A percentile compares a stretch with the other conserved stretches of the same genome.
These are phyloP conservation scores for Rhytidhysteron rufulum DNA, from an alignment of 2,329 filamentous ascomycete species.

Conservation along the genomic window DNA sequence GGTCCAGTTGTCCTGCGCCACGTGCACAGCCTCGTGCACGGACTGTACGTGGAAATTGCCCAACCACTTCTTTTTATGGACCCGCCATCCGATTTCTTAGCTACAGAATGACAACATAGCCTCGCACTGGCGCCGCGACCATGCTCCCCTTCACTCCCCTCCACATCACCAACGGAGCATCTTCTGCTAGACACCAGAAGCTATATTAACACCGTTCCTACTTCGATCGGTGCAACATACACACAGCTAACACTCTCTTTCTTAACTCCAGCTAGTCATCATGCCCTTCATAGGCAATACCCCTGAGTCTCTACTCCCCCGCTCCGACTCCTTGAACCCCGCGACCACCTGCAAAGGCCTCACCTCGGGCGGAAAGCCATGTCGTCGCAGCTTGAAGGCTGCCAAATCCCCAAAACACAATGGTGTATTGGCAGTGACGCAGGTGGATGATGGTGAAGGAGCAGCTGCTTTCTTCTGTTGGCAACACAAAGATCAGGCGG, in stretches of 20 bases:
- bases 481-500: conserved; percentile 90
- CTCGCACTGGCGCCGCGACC: background rate
- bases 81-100: too few relatives aligned
- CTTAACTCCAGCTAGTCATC: background rate
- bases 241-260: background rate
- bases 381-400: conserved; percentile 66
- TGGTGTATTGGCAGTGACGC: conserved; percentile 40
- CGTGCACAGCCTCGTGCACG: too few relatives aligned
- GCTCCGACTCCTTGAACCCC: conserved; percentile 81
- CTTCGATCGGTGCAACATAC: background rate
- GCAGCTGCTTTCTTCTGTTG: conserved; percentile 75
- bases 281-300: conserved; percentile 48
- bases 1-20: too few relatives aligned
- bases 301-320: conserved; percentile 73
- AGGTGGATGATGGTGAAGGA: conserved; percentile 47
- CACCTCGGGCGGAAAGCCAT: conserved; percentile 76
- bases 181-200: background rate
- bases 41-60: too few relatives aligned
- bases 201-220: background rate
- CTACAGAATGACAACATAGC: too few relatives aligned
- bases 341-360: conserved; percentile 83
- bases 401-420: conserved; percentile 33
- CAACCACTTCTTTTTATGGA: too few relatives aligned
- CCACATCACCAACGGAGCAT: background rate
- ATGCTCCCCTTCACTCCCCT: background rate